Base-by-base conservation (phyloP, 805 yeast species). In the Torulaspora maleeae region DNA sequence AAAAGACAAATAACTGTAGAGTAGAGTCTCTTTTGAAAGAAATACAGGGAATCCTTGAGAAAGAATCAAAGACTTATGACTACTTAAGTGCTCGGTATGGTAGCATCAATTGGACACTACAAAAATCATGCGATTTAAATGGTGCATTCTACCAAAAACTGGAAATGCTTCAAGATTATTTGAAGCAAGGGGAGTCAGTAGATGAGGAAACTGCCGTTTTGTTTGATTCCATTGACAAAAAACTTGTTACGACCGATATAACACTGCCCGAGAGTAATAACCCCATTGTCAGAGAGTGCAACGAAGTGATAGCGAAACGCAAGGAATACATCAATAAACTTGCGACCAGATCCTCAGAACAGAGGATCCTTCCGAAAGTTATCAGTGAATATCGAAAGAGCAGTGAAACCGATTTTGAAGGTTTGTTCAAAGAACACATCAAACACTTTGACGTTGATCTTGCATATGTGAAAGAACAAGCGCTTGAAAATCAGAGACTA, bases 21-120 rank as follows among this genome's bases (percentile, higher is more conserved):
- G 67, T 79, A 29, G 60, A 63, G 8, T 61, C 64, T 3, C 59
- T 76, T 8, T 58, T 83, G 5, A 66, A 69, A 1, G 76, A 74
- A 11, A 74, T 79, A 12, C 63, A 66, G 44, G 72, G 72, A 10
- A 54, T 76, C 30, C 60, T 87, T 2, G 54, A 60, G 4, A 60
- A 71, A 6, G 93, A 85, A 45, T 64, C 66, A 1, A 60, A 69
- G 3, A 86, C 82, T 37, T 89, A 86, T 55, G 70, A 69, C 1
- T 50, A 71, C 13, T 59, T 83, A 58, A 63, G 80, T 37, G 48
- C 60, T n/a, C 64, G 73, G 27, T 75, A 75, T 47, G 89, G 88
- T 1, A 61, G 76, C 0, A 61, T 63, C 1, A 61, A 70, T 27
- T 84, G 90, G 90, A 70, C 56, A 0, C 61, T 88, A 19, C 58